A percentile compares a stretch with the other conserved stretches of the same genome.
Conservation (phyloP, 2,329 filamentous ascomycete species). For the Ophiostoma sp. region DNA sequence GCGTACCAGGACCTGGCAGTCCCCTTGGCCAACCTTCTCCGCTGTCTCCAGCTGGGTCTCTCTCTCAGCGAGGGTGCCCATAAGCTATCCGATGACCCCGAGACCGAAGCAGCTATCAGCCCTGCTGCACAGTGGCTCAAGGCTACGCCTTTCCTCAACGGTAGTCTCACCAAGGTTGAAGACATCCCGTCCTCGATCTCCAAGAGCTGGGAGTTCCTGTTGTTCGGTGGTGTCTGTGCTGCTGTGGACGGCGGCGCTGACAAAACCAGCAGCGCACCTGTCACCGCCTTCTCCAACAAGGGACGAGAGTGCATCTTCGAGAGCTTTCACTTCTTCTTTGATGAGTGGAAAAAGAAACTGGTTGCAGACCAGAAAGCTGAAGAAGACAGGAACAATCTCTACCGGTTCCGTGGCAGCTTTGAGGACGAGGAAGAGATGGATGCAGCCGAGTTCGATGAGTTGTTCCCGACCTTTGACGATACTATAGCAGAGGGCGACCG, state of each 20-base stretch:
- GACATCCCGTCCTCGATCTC: constrained; percentile 26
- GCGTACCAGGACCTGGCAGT: constrained; percentile 80
- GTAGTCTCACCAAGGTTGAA: constrained; percentile 33
- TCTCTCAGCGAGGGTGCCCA: constrained; percentile 50
- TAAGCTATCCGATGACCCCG: constrained; percentile 31
- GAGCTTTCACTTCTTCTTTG: constrained; percentile 67
- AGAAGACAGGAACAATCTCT: constrained; percentile 68
- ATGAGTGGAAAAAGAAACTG: constrained; percentile 73
- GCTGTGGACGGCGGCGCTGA: constrained; percentile 45
- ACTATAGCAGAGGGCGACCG: background rate
- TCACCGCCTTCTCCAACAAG: constrained; percentile 34
- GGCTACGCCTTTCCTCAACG: constrained; percentile 54
- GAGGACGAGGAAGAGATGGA: constrained; percentile 72
- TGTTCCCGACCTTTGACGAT: constrained; percentile 65
- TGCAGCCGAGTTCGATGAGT: constrained; percentile 65
- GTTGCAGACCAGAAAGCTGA: constrained; percentile 70
- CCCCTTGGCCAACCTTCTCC: constrained; percentile 72
- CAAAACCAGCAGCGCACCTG: constrained; percentile 37
- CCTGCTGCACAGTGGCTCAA: constrained; percentile 37
- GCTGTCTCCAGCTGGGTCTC: constrained; percentile 70
- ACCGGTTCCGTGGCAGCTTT: constrained; percentile 72
- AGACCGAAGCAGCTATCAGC: constrained; percentile 14
- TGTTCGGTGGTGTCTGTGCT: constrained; percentile 41
- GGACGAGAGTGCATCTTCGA: constrained; percentile 55
- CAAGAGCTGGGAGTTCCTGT: constrained; percentile 46